Conservation (phyloP, 108 stramenopile genomes). For the Tribonema minus region DNA sequence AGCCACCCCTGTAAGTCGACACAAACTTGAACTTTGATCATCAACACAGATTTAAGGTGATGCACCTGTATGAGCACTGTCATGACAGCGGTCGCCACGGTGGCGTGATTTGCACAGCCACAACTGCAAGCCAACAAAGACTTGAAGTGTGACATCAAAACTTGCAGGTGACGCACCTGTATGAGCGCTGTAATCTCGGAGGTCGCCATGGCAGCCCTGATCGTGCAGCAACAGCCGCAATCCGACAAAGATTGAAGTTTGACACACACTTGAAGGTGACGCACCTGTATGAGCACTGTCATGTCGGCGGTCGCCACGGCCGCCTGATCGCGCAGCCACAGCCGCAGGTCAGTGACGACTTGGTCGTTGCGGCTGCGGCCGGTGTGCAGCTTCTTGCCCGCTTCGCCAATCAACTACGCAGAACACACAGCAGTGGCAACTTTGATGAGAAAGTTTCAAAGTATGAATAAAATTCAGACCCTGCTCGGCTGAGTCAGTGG, state of each 20-base stretch:
- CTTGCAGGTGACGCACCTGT: no score
- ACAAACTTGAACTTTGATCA: no score
- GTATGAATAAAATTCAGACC: no score
- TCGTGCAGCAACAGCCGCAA: slow-evolving; percentile 35
- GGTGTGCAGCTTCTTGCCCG: slow-evolving; percentile 93
- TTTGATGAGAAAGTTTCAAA: no score
- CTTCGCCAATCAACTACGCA: slow-evolving; percentile 56
- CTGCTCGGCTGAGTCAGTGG: no score
- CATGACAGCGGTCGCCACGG: slow-evolving; percentile 31
- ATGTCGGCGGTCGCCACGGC: slow-evolving; percentile 28
- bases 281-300: not conserved
- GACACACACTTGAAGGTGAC: not conserved
- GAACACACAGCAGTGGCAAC: not conserved
- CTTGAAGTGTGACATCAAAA: no score
- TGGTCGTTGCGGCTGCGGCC: slow-evolving; percentile 82
- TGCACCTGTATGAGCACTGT: not conserved
- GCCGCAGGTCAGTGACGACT: slow-evolving; percentile 92
- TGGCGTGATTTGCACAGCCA: slow-evolving; percentile 72
- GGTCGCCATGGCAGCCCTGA: no score
- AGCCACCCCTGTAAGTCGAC: slow-evolving; percentile 2
- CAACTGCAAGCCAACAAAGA: slow-evolving; percentile 91
- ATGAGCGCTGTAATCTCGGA: no score
- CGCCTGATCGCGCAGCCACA: slow-evolving; percentile 73
- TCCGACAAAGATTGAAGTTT: no score
- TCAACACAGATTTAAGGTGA: no score